Evolutionary conservation across 345 rosid genomes (phyloP).

Genomic region (Aethionema arabicum): DNA sequence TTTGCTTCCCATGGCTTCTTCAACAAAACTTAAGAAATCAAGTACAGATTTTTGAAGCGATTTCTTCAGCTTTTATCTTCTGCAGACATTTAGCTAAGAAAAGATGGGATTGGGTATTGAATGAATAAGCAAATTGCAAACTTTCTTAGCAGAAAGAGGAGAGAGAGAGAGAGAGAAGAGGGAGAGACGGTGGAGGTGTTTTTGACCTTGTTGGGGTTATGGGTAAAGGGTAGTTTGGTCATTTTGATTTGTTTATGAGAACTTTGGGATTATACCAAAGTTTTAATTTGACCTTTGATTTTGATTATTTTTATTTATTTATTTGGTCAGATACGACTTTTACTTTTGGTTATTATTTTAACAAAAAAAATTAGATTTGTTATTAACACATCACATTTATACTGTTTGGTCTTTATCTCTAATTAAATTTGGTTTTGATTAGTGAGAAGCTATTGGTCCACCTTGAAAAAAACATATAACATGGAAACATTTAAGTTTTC

Average conservation of each 20-base stretch:
- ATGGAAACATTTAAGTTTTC: too few species aligned
- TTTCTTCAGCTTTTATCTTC: constrained; percentile 9
- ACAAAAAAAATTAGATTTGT: too few species aligned
- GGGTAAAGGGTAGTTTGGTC: constrained; percentile 35
- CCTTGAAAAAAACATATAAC: too few species aligned
- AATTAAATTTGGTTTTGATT: too few species aligned
- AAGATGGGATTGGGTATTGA: constrained; percentile 7
- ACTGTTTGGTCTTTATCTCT: too few species aligned
- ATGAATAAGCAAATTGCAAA: constrained; percentile 27
- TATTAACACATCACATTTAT: too few species aligned
- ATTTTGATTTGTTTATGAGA: constrained; percentile 7
- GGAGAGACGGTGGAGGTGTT: constrained; percentile 36
- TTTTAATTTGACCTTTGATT: constrained; percentile 39
- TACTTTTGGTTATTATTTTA: constrained; percentile 9
- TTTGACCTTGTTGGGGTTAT: constrained; percentile 40
- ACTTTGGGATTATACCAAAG: constrained; percentile 40
- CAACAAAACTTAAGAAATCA: constrained; percentile 1
- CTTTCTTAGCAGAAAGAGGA: constrained; percentile 26
- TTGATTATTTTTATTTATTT: constrained; percentile 11
- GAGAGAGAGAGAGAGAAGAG: constrained; percentile 27
- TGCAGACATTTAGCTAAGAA: constrained; percentile 5
- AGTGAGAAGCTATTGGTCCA: too few species aligned
- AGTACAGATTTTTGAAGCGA: not conserved
- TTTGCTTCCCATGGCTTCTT: constrained; percentile 55
- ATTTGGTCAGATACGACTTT: constrained; percentile 38